phyloP scores from a whole-genome alignment of 225 moss, liverwort and hornwort species.

The Takakia lepidozioides region DNA sequence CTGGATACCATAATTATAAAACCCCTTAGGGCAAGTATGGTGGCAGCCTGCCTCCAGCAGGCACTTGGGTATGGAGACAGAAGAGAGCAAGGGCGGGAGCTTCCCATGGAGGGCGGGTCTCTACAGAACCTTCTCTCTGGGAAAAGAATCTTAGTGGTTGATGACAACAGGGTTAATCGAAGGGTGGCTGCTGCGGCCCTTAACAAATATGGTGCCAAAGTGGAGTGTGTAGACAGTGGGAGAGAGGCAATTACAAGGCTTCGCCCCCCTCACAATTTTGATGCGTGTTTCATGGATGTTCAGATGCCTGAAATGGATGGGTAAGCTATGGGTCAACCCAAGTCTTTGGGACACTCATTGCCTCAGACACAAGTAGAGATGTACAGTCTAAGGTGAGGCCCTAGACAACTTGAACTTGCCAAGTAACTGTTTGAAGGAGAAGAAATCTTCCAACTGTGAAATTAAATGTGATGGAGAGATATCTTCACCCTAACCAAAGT shows the following conservation, averaged over 20 bases:
- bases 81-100: slow-evolving; percentile 34
- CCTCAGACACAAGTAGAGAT: no score
- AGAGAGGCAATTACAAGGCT: slow-evolving; percentile 46
- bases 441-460: no score
- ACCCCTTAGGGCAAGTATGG: slow-evolving; percentile 67
- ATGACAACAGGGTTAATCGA: slow-evolving; percentile 60
- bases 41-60: slow-evolving; percentile 52
- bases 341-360: no score
- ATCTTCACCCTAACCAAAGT: no score
- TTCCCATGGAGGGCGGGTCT: slow-evolving; percentile 25
- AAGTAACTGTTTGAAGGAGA: no score
- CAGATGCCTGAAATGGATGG: slow-evolving; percentile 81
- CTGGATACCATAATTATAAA: slow-evolving; percentile 54
- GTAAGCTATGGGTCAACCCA: slow-evolving; percentile 13
- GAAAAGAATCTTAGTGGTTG: slow-evolving; percentile 51
- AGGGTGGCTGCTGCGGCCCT: slow-evolving; percentile 57
- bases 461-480: no score
- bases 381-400: no score
- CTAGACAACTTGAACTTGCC: no score
- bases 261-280: slow-evolving; percentile 52
- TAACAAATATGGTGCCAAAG: slow-evolving; percentile 54
- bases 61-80: slow-evolving; percentile 45
- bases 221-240: slow-evolving; percentile 57
- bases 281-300: slow-evolving; percentile 71
- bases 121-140: slow-evolving; percentile 55